Conservation (phyloP, 352 stramenopile species). For the Heterotrichella gracilis region DNA sequence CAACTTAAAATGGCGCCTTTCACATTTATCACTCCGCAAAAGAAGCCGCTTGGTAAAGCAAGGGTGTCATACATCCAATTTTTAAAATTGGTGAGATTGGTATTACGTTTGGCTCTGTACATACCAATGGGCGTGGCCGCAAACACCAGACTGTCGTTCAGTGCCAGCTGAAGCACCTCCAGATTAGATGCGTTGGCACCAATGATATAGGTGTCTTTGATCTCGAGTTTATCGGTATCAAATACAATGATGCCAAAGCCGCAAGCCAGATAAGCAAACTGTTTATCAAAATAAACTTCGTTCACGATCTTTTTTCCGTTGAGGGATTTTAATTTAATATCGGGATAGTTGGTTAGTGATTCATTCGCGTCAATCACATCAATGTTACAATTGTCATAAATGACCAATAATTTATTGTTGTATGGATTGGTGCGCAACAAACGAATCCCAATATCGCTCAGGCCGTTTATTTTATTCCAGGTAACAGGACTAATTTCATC, state of each 20-base stretch:
- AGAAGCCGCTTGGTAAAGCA: too few species aligned
- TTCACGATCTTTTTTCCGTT: not conserved
- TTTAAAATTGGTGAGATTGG: not conserved
- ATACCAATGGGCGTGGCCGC: not conserved
- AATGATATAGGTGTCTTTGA: not conserved
- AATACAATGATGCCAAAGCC: not conserved
- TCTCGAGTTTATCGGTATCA: not conserved
- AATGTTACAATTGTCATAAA: not conserved
- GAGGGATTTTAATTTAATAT: not conserved
- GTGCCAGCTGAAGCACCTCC: not conserved
- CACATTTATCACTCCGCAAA: too few species aligned
- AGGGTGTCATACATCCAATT: too few species aligned
- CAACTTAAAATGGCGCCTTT: too few species aligned
- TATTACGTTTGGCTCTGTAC: not conserved
- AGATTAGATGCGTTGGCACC: not conserved
- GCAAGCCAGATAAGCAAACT: not conserved
- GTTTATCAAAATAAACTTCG: not conserved
- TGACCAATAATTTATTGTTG: not conserved
- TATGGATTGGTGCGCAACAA: not conserved
- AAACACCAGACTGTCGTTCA: not conserved
- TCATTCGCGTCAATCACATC: not conserved
- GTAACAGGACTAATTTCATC: not conserved
- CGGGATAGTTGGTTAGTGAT: not conserved
- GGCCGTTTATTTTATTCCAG: not conserved
- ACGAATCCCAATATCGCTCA: not conserved